Percentiles rank a stretch among this genome's conserved stretches.
These are phyloP conservation scores for Salvia sclarea DNA, from an alignment of 305 asterid genomes.

Conservation along the genomic window DNA sequence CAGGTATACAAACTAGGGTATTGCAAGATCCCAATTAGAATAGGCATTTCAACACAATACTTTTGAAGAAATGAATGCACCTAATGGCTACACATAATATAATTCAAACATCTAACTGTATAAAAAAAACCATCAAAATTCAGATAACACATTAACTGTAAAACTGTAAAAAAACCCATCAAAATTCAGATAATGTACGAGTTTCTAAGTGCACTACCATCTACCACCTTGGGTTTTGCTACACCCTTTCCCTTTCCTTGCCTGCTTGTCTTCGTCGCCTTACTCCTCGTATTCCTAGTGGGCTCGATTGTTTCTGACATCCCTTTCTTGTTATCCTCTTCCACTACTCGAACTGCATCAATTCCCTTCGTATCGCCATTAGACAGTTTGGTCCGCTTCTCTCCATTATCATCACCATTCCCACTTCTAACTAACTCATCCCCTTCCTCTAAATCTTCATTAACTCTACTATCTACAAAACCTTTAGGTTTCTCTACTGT, in stretches of 20 bases:
- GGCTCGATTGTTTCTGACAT: constrained; percentile 19
- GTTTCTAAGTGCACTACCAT: constrained; percentile 46
- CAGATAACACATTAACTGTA: no score
- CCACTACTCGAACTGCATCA: constrained; percentile 30
- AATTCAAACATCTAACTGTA: constrained; percentile 7
- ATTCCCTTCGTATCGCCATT: constrained; percentile 19
- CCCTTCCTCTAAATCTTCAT: constrained; percentile 30
- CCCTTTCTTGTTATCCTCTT: constrained; percentile 35
- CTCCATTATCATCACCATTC: constrained; percentile 29
- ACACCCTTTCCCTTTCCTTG: constrained; percentile 33
- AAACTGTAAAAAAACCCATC: constrained; percentile 8
- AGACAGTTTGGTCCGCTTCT: constrained; percentile 28
- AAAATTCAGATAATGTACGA: constrained; percentile 10
- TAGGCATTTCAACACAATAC: background rate
- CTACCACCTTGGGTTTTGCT: constrained; percentile 36
- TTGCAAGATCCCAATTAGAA: background rate
- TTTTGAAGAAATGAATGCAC: background rate
- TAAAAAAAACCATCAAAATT: constrained; percentile 7
- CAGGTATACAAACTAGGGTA: background rate
- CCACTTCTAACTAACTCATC: constrained; percentile 30
- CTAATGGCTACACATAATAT: background rate
- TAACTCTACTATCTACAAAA: constrained; percentile 36
- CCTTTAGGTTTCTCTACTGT: constrained; percentile 66
- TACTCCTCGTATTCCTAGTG: constrained; percentile 29
- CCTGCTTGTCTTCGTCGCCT: constrained; percentile 29